A percentile compares a stretch with the other conserved stretches of the same genome.
These are phyloP conservation scores for Senecio squalidus DNA, from an alignment of 140 eudicot species.

Conservation along the genomic window DNA sequence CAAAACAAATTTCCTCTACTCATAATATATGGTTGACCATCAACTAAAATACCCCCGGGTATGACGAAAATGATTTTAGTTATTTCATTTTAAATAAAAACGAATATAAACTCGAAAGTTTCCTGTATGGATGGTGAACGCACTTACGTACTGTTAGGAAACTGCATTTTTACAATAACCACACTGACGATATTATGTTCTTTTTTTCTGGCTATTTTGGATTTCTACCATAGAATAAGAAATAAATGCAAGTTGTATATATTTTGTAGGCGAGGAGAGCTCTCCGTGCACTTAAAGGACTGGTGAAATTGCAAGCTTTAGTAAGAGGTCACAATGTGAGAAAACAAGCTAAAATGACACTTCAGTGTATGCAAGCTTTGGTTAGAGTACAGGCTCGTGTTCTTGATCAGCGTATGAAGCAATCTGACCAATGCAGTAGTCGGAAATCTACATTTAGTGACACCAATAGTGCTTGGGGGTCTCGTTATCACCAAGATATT, in stretches of 20 bases:
- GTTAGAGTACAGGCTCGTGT: slow-evolving; percentile 79
- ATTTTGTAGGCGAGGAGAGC: slow-evolving; percentile 75
- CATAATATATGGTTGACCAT: too few species aligned
- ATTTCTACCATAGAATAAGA: not conserved
- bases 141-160: too few species aligned
- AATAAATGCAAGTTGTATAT: slow-evolving; percentile 3
- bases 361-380: slow-evolving; percentile 89
- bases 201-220: not conserved
- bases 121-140: too few species aligned
- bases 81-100: not conserved
- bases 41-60: too few species aligned
- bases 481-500: slow-evolving; percentile 62
- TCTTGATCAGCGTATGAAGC: slow-evolving; percentile 75
- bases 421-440: slow-evolving; percentile 51
- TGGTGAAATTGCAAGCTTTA: slow-evolving; percentile 80
- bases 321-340: slow-evolving; percentile 92
- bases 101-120: not conserved
- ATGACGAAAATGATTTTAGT: too few species aligned
- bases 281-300: slow-evolving; percentile 73
- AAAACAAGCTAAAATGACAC: slow-evolving; percentile 90
- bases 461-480: slow-evolving; percentile 54
- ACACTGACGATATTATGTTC: not conserved
- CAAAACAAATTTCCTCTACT: too few species aligned
- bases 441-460: slow-evolving; percentile 72
- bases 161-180: too few species aligned